Evolutionary conservation across 805 yeast species (phyloP).

Genomic region (Barnettozyma botsteinii): DNA sequence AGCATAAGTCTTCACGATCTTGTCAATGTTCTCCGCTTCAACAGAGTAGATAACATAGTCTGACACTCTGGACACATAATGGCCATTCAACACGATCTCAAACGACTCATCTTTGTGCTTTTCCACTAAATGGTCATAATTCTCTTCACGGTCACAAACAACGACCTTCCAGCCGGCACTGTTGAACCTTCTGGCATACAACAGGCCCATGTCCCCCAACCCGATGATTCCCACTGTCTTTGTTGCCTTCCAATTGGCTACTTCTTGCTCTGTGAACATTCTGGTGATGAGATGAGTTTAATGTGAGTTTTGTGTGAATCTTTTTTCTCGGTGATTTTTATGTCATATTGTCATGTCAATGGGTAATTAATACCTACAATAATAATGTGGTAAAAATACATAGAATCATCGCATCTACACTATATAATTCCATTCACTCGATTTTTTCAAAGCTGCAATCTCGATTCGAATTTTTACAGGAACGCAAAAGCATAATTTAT

Average conservation of each 20-base stretch:
- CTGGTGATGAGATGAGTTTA: too few species aligned
- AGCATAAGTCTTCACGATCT: slow-evolving; percentile 71
- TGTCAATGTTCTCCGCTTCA: slow-evolving; percentile 79
- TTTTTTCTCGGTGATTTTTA: too few species aligned
- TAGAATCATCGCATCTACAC: too few species aligned
- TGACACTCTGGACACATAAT: slow-evolving; percentile 68
- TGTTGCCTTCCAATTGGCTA: slow-evolving; percentile 31
- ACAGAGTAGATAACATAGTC: slow-evolving; percentile 88
- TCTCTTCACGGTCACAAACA: slow-evolving; percentile 79
- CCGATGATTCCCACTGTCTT: slow-evolving; percentile 88
- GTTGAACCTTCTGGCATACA: slow-evolving; percentile 75
- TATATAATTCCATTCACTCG: too few species aligned
- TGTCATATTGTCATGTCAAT: too few species aligned
- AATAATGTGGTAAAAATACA: too few species aligned
- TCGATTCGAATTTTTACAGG: too few species aligned
- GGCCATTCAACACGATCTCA: slow-evolving; percentile 69
- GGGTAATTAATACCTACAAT: too few species aligned
- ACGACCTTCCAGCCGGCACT: slow-evolving; percentile 85
- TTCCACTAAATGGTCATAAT: slow-evolving; percentile 39
- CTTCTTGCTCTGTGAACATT: background rate
- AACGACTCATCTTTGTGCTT: slow-evolving; percentile 41
- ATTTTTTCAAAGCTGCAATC: too few species aligned
- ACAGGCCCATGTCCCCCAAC: slow-evolving; percentile 91
- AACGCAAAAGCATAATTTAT: too few species aligned
- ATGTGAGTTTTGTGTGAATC: too few species aligned